Base-by-base conservation (phyloP, 371 early-diverging fungal species). In the Rhizopus sp. region DNA sequence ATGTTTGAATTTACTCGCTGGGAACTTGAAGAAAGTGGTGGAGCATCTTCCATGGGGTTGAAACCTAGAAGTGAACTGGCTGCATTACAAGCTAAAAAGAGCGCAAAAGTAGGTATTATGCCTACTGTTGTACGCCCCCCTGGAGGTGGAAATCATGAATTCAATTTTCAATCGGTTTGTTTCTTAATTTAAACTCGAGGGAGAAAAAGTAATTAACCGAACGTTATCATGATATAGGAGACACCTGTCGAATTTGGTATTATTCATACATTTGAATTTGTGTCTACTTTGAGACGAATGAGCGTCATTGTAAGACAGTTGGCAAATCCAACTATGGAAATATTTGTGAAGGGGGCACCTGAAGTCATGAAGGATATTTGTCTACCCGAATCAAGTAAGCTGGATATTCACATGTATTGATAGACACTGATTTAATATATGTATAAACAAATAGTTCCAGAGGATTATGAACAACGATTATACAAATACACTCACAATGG, bases 1-100 rank as follows among this genome's bases (percentile, higher is more conserved):
- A 98, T 99, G 98, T 96, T 99, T 80, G 92, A 95, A 37, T 96
- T 94, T 60, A 97, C 97, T 0, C 82, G 81, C 4, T 96, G 96
- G 93, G 79, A 88, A 29, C 66, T 98, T 8, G 96, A 96, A 62
- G 96, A 98, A 61, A 88, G 85, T 35, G 88, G 84, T 10, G 73
- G 75, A 10, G 68, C 61, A 13, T 68, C 70, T 7, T 76, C 79
- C 3, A 59, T 60, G 33, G 74, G 72, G 5, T 53, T 73, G 48
- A 85, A 70, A 35, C 66, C 67, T 44, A 48, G 70, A 46, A 68
- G 66, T 42, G 73, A 73, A 55, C 49, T 69, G 40, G 68, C 69
- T 30, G 69, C 66, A 17, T 53, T 64, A 17, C 64, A 68, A 39
- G 60, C 63, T 3, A 72, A 67, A 42, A 74, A 71, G 55, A 70